phyloP scores from a whole-genome alignment of 2,329 filamentous ascomycete genomes.

The Coleophoma cylindrospora region DNA sequence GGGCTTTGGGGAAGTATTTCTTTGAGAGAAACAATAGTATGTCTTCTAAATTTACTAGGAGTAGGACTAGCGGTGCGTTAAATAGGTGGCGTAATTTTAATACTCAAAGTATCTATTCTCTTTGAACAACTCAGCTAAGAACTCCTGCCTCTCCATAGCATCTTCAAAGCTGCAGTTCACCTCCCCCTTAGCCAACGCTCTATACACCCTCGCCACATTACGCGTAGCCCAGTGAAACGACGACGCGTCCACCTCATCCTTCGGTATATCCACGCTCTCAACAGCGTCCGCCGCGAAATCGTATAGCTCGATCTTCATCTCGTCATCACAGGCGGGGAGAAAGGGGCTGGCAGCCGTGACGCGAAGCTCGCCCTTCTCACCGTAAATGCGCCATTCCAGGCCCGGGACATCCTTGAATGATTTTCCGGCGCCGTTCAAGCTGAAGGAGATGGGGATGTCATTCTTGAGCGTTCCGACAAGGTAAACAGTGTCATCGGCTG shows the following conservation, averaged over 20 bases:
- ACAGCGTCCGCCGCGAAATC: conserved; percentile 6
- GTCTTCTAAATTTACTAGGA: too few species aligned
- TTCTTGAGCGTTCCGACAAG: conserved; percentile 6
- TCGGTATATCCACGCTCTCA: conserved; percentile 7
- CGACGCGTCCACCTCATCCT: background rate
- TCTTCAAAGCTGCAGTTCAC: conserved; percentile 17
- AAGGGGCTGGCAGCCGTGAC: conserved; percentile 9
- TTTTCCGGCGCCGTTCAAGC: conserved; percentile 9
- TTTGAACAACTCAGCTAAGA: conserved; percentile 14
- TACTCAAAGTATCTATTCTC: background rate
- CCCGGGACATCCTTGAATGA: conserved; percentile 9
- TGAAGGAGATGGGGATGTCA: conserved; percentile 8
- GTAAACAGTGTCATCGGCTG: conserved; percentile 16
- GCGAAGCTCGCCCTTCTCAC: conserved; percentile 35
- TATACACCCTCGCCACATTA: conserved; percentile 17
- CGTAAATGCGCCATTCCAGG: conserved; percentile 45
- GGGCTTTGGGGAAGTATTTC: too few species aligned
- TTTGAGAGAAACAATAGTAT: too few species aligned
- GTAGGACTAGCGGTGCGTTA: too few species aligned
- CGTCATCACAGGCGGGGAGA: conserved; percentile 10
- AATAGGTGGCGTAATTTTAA: too few species aligned
- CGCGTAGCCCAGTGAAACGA: conserved; percentile 1
- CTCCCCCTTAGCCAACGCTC: background rate
- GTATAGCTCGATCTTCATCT: conserved; percentile 12
- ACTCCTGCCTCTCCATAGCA: conserved; percentile 18